Conservation (phyloP, 805 yeast species). For the Candida easanensis region DNA sequence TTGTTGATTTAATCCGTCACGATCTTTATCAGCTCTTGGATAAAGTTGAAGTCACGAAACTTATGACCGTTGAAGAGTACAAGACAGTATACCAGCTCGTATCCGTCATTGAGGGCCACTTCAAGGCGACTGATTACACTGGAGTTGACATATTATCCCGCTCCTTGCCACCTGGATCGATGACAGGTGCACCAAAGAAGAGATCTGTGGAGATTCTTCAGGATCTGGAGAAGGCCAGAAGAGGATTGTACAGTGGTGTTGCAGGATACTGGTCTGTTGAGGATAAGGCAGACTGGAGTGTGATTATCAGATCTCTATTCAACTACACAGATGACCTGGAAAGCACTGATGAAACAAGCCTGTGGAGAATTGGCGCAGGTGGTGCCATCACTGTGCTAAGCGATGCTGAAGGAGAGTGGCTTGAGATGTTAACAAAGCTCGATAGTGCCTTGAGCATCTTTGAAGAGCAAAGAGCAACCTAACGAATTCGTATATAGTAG, state of each 20-base stretch:
- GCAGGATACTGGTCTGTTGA: slow-evolving; percentile 92
- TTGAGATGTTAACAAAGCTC: slow-evolving; percentile 82
- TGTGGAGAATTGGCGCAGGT: slow-evolving; percentile 95
- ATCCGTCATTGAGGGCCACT: slow-evolving; percentile 73
- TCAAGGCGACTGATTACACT: slow-evolving; percentile 32
- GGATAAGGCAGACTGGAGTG: slow-evolving; percentile 94
- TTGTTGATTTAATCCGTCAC: slow-evolving; percentile 92
- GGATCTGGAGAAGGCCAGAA: slow-evolving; percentile 32
- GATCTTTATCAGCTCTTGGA: slow-evolving; percentile 71
- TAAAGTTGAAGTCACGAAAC: slow-evolving; percentile 65
- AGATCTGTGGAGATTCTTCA: slow-evolving; percentile 84
- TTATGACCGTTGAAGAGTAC: slow-evolving; percentile 93
- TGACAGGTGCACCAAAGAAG: slow-evolving; percentile 99
- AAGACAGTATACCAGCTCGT: slow-evolving; percentile 88
- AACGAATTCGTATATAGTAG: too few relatives aligned
- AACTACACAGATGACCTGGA: slow-evolving; percentile 51
- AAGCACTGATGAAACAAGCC: slow-evolving; percentile 26
- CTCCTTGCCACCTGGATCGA: slow-evolving; percentile 95
- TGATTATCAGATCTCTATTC: slow-evolving; percentile 81
- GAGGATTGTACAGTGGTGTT: slow-evolving; percentile 94
- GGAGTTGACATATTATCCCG: slow-evolving; percentile 80
- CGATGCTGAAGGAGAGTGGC: slow-evolving; percentile 82
- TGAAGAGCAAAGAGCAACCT: too few relatives aligned
- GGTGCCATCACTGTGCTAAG: slow-evolving; percentile 95
- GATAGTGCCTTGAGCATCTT: slow-evolving; percentile 56